phyloP scores from a whole-genome alignment of 1,284 basidiomycete species.

The Cryptococcus maquisensis region DNA sequence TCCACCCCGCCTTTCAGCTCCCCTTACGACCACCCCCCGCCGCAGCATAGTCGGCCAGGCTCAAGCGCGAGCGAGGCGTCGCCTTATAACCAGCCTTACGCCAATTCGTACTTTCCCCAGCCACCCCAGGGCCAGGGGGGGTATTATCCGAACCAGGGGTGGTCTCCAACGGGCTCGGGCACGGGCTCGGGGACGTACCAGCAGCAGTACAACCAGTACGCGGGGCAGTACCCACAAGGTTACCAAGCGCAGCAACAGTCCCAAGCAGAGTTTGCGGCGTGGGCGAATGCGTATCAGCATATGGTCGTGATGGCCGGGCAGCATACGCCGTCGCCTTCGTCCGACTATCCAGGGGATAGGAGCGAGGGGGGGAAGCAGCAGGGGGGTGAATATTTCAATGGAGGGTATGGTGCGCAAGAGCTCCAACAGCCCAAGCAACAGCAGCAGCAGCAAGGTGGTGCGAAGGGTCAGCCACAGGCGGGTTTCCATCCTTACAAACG shows the following conservation, averaged over 20 bases:
- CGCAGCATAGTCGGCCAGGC: constrained; percentile 19
- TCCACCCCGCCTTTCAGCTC: constrained; percentile 26
- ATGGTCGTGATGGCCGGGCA: constrained; percentile 38
- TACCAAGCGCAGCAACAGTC: constrained; percentile 37
- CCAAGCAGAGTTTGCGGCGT: constrained; percentile 41
- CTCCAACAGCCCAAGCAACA: constrained; percentile 3
- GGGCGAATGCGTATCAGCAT: constrained; percentile 46
- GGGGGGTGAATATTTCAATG: constrained; percentile 5
- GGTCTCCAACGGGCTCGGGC: neutral
- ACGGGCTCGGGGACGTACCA: no score
- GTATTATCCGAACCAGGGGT: no score
- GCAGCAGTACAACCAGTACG: no score
- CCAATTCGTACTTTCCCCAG: constrained; percentile 12
- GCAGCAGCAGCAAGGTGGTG: no score
- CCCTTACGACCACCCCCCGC: constrained; percentile 26
- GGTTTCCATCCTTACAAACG: constrained; percentile 36
- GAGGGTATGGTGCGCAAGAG: constrained; percentile 3
- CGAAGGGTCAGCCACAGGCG: neutral
- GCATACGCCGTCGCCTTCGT: constrained; percentile 15
- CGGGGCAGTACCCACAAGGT: constrained; percentile 7
- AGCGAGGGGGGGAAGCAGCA: constrained; percentile 23
- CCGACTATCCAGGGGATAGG: constrained; percentile 19
- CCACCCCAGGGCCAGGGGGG: neutral
- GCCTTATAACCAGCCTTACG: constrained; percentile 20
- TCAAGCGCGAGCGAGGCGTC: constrained; percentile 18